A percentile compares a stretch with the other conserved stretches of the same genome.
Conservation (phyloP, 2,329 filamentous ascomycete species). For the Lecanicillium sp. region DNA sequence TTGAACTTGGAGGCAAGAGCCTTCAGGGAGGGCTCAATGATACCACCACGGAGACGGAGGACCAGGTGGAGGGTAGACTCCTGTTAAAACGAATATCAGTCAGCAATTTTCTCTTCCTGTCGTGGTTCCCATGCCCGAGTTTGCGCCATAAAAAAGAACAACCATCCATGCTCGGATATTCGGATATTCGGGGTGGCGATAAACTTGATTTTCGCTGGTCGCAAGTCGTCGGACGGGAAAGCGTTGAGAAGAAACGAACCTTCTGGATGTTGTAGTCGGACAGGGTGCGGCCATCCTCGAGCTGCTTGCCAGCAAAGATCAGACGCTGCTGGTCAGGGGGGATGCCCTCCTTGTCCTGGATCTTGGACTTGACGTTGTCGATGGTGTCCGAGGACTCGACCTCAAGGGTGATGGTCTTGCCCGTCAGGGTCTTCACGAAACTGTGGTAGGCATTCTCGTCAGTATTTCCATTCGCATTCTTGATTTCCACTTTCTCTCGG, state of each 20-base stretch:
- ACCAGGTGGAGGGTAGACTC: constrained; percentile 98
- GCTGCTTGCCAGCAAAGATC: constrained; percentile 98
- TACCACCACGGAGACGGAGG: constrained; percentile 97
- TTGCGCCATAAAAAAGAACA: neutral
- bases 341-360: constrained; percentile 99
- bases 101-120: constrained; percentile 20
- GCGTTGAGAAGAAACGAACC: constrained; percentile 51
- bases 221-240: neutral
- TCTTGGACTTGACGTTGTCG: constrained; percentile 99
- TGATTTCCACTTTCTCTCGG: neutral
- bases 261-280: constrained; percentile 99
- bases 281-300: constrained; percentile 95
- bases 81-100: constrained; percentile 38
- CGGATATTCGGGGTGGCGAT: constrained; percentile 1
- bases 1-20: constrained; percentile 98
- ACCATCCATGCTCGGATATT: neutral
- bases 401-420: constrained; percentile 99
- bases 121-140: neutral
- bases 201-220: neutral
- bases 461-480: neutral
- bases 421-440: constrained; percentile 99
- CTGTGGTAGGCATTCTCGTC: constrained; percentile 39
- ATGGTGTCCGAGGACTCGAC: constrained; percentile 98
- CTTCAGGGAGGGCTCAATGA: constrained; percentile 99
- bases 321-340: constrained; percentile 96